Conservation (phyloP, 2,329 filamentous ascomycete genomes). For the Talaromyces sp. region DNA sequence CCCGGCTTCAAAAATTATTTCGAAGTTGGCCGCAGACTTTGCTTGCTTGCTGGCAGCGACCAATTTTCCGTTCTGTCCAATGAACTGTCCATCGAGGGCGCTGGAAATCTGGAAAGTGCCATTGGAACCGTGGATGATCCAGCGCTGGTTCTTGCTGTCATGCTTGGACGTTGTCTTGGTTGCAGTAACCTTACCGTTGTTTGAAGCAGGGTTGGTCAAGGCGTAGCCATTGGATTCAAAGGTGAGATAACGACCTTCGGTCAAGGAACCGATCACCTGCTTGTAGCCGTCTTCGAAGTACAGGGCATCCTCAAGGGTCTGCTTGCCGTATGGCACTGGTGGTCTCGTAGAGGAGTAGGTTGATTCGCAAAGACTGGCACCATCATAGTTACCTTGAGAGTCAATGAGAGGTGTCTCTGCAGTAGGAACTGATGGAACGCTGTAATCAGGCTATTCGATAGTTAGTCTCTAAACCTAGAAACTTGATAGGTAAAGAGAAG, state of each 20-base stretch:
- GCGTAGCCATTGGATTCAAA: conserved; percentile 49
- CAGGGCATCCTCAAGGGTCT: conserved; percentile 31
- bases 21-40: conserved; percentile 27
- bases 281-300: conserved; percentile 57
- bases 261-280: conserved; percentile 50
- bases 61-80: conserved; percentile 20
- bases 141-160: conserved; percentile 45
- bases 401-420: conserved; percentile 45
- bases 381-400: conserved; percentile 44
- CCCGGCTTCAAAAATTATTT: conserved; percentile 36
- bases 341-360: conserved; percentile 39
- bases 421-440: conserved; percentile 47
- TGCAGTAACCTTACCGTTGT: conserved; percentile 18
- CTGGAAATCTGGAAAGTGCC: conserved; percentile 41
- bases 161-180: conserved; percentile 34
- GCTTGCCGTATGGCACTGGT: conserved; percentile 49
- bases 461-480: neutral
- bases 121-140: conserved; percentile 48
- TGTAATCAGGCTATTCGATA: conserved; percentile 44
- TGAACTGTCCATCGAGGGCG: conserved; percentile 41
- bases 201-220: conserved; percentile 34
- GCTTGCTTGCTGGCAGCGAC: conserved; percentile 20
- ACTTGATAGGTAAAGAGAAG: neutral
- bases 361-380: conserved; percentile 45
- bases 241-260: conserved; percentile 55